Conservation (phyloP, 169 alveolate genomes). For the Condylostoma magnum region DNA sequence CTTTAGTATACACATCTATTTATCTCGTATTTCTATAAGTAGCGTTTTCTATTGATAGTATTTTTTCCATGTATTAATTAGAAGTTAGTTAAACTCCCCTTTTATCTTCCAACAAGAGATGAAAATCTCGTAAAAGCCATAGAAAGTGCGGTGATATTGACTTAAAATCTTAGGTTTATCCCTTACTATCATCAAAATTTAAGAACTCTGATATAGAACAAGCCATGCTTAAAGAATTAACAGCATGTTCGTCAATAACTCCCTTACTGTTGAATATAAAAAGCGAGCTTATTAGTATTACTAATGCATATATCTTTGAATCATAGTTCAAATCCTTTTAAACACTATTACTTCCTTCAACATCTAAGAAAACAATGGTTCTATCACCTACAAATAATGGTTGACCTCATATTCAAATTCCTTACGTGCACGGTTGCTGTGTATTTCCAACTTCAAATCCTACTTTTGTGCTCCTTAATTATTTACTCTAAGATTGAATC, state of each 20-base stretch:
- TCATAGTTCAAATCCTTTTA: slow-evolving; percentile 71
- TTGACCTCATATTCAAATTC: slow-evolving; percentile 69
- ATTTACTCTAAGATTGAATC: too few relatives aligned
- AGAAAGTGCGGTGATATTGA: slow-evolving; percentile 75
- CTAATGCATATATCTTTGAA: slow-evolving; percentile 80
- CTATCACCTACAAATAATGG: slow-evolving; percentile 27
- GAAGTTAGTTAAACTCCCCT: slow-evolving; percentile 65
- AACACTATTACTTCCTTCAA: slow-evolving; percentile 80
- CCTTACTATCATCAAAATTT: slow-evolving; percentile 8
- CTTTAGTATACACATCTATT: slow-evolving; percentile 49
- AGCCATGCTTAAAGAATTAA: slow-evolving; percentile 44
- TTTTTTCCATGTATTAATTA: slow-evolving; percentile 72
- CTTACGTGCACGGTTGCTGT: slow-evolving; percentile 73
- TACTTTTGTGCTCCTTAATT: slow-evolving; percentile 30
- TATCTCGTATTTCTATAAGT: slow-evolving; percentile 38
- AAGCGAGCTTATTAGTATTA: slow-evolving; percentile 63
- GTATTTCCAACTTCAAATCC: slow-evolving; percentile 68
- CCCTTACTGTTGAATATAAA: slow-evolving; percentile 77
- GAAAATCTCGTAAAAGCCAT: slow-evolving; percentile 86
- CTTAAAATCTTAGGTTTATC: too few relatives aligned
- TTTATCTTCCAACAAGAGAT: slow-evolving; percentile 61
- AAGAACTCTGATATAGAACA: slow-evolving; percentile 31
- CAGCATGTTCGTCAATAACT: slow-evolving; percentile 77
- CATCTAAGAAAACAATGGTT: slow-evolving; percentile 66
- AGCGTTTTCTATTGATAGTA: slow-evolving; percentile 27